Conservation (phyloP, 106 monocot species). For the Phalaenopsis equestris region DNA sequence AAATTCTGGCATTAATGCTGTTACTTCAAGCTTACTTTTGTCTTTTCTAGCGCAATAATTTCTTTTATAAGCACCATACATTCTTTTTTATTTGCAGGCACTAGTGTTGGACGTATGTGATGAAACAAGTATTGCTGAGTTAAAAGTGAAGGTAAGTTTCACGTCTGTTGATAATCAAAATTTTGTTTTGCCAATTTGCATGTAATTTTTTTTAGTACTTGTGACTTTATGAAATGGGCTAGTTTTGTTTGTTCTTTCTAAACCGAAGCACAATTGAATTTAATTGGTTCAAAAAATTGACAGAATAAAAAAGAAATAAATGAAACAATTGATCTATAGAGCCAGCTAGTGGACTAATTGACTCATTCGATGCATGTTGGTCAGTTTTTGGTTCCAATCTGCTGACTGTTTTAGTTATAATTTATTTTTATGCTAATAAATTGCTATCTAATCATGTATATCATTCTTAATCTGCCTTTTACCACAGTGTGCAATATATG, state of each 20-base stretch:
- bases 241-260: no score
- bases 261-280: no score
- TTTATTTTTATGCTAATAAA: background rate
- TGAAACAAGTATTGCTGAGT: slow-evolving; percentile 70
- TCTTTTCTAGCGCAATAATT: background rate
- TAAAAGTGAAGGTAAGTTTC: slow-evolving; percentile 66
- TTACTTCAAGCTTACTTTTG: background rate
- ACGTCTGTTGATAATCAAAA: background rate
- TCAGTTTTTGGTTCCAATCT: background rate
- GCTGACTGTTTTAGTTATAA: background rate
- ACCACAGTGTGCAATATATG: background rate
- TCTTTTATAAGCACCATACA: background rate
- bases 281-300: no score
- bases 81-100: slow-evolving; percentile 25
- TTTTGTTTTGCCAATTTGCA: background rate
- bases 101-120: slow-evolving; percentile 69
- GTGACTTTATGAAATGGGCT: background rate
- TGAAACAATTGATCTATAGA: background rate
- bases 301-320: background rate
- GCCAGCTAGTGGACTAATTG: background rate
- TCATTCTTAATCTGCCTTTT: background rate
- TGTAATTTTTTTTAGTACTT: background rate
- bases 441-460: background rate
- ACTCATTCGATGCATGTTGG: background rate
- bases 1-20: background rate